Percentiles rank a stretch among this genome's conserved stretches.
Evolutionary conservation across 495 filamentous ascomycete species (phyloP).

Genomic region (Polyplosphaeria fusca): DNA sequence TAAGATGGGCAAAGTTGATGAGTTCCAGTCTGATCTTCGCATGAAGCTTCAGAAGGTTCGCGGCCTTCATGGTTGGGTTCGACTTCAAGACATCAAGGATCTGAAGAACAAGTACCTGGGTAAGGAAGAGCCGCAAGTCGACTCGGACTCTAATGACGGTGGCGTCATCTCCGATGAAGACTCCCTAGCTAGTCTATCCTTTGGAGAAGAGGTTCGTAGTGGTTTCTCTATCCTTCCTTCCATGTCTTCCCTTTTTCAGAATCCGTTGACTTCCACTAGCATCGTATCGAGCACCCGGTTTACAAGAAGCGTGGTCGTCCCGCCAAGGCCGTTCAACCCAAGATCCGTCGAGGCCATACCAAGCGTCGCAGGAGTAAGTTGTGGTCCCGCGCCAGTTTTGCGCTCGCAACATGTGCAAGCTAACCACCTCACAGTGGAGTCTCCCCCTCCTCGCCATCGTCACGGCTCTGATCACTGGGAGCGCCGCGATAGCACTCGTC

Average conservation of each 20-base stretch:
- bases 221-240: too few species aligned
- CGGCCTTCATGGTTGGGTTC: not conserved
- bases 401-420: too few species aligned
- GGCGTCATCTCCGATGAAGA: not conserved
- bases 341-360: not conserved
- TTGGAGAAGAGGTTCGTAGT: too few species aligned
- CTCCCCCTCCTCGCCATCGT: not conserved
- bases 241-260: too few species aligned
- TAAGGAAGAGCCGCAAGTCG: not conserved
- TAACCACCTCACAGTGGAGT: not conserved
- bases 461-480: not conserved
- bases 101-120: conserved; percentile 11
- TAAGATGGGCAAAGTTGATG: conserved; percentile 9
- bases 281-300: not conserved
- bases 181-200: not conserved
- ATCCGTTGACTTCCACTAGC: too few species aligned
- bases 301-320: not conserved
- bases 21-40: conserved; percentile 18
- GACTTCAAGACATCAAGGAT: conserved; percentile 19
- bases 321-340: not conserved
- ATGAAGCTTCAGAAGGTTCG: not conserved
- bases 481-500: not conserved
- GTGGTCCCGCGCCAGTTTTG: too few species aligned
- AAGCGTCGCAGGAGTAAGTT: conserved; percentile 7
- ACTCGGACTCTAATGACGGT: not conserved